Base-by-base conservation (phyloP, 371 early-diverging fungal genomes). In the Apophysomyces trapeziformis region DNA sequence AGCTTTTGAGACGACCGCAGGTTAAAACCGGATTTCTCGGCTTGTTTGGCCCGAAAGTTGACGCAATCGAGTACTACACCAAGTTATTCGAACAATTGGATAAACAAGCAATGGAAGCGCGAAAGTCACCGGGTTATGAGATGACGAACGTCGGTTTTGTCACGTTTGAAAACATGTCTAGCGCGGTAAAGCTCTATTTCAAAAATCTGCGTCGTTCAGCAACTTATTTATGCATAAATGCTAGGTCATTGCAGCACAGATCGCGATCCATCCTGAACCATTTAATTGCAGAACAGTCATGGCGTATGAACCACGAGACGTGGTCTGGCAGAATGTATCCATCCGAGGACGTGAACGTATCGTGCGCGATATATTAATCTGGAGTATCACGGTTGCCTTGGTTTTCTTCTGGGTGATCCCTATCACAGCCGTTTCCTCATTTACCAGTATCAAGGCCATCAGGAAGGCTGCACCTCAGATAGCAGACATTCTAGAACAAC, bases 241-340 rank as follows among this genome's bases (percentile, higher is more conserved):
- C 4, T 69, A 85, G 85, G 77, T 87, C 26, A 75, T 89, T 63
- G 86, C 79, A 1, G 79, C 89, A 14, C 90, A 89, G 75, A 75
- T 81, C 61, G 68, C 87, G 46, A 69, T 85, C 64, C 67, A 82
- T 75, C 75, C 87, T 57, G 72, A 85, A 65, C 89, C 95, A 35
- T 93, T 90, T 61, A 75, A 85, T 7, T 90, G 88, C 65, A 84
- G 89, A 70, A 87, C 88, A 0, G 71, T 64, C 37, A 76, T 82
- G 72, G 91, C 93, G 0, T 90, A 87, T 21, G 93, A 91, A 68
- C 93, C 93, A 5, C 86, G 91, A 45, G 91, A 92, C 76, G 75
- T 92, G 43, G 74, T 81, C 58, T 91, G 91, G 91, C 67, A 74
- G 44, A 87, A 87, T 59, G 72, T 92, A 14, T 70, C 78, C 9